Conservation (phyloP, 1,139 yeast genomes). For the Chernovozyma sophiae-reginae region DNA sequence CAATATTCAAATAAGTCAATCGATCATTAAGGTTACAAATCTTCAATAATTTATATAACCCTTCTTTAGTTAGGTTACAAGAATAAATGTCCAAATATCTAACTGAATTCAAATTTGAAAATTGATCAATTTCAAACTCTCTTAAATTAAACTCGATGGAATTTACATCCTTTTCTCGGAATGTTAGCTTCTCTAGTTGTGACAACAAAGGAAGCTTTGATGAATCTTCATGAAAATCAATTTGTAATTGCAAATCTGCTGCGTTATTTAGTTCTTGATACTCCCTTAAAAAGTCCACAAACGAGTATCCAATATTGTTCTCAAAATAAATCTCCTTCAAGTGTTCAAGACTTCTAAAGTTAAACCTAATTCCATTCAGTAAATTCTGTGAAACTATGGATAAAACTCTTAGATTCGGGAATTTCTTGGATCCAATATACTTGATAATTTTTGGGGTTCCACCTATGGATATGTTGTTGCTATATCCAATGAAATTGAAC, state of each 20-base stretch:
- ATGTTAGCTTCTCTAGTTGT: conserved; percentile 22
- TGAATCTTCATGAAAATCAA: not conserved
- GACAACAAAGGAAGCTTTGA: no score
- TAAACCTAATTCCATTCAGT: not conserved
- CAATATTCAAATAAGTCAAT: conserved; percentile 23
- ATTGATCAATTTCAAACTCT: conserved; percentile 22
- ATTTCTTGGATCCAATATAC: conserved; percentile 8
- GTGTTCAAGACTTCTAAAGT: conserved; percentile 5
- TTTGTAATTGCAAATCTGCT: no score
- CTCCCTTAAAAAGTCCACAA: conserved; percentile 27
- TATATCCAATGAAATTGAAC: not conserved
- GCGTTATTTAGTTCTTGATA: conserved; percentile 16
- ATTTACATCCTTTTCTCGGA: conserved; percentile 26
- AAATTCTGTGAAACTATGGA: conserved; percentile 10
- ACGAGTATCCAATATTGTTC: conserved; percentile 27
- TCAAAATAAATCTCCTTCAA: conserved; percentile 28
- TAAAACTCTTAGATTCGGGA: conserved; percentile 3
- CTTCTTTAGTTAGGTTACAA: conserved; percentile 28
- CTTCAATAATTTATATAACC: conserved; percentile 26
- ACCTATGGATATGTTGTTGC: not conserved
- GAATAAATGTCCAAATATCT: conserved; percentile 32
- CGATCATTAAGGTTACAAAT: conserved; percentile 16
- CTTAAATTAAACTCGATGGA: conserved; percentile 17
- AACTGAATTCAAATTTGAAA: conserved; percentile 23
- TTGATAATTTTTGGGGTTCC: not conserved